Percentiles rank a stretch among this genome's conserved stretches.
Evolutionary conservation across 2,329 filamentous ascomycete genomes (phyloP).

Genomic region (Parastagonospora avenae): DNA sequence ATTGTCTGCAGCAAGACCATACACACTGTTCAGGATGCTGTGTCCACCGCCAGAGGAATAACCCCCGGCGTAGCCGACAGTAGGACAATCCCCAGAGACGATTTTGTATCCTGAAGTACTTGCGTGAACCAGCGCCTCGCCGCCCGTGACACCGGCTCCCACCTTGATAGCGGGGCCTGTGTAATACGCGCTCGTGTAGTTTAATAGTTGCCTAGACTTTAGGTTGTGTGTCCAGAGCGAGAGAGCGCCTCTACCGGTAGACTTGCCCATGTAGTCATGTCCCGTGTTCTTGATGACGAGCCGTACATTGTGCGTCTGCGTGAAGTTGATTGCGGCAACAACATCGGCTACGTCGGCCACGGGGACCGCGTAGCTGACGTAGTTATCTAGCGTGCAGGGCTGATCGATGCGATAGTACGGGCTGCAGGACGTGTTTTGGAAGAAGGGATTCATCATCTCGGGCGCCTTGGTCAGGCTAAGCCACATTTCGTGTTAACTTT

Average conservation of each 20-base stretch:
- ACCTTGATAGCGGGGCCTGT: slow-evolving; percentile 31
- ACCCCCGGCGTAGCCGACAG: slow-evolving; percentile 42
- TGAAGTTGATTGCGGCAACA: slow-evolving; percentile 1
- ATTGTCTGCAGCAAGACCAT: slow-evolving; percentile 41
- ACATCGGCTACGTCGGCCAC: slow-evolving; percentile 11
- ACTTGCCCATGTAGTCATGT: slow-evolving; percentile 26
- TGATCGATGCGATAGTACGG: background rate
- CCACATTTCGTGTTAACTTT: too few species aligned
- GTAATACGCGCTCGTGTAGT: slow-evolving; percentile 29
- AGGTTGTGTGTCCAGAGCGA: slow-evolving; percentile 39
- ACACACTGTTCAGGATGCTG: slow-evolving; percentile 13
- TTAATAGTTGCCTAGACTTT: slow-evolving; percentile 24
- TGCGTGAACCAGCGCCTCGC: slow-evolving; percentile 29
- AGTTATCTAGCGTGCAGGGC: slow-evolving; percentile 6
- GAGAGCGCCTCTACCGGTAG: slow-evolving; percentile 36
- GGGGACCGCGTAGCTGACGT: background rate
- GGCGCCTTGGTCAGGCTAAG: too few species aligned
- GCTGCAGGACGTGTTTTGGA: slow-evolving; percentile 1
- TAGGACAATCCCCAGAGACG: slow-evolving; percentile 38
- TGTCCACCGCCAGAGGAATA: slow-evolving; percentile 41
- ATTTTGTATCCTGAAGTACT: slow-evolving; percentile 22
- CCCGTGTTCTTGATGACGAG: slow-evolving; percentile 5
- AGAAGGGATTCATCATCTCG: slow-evolving; percentile 1
- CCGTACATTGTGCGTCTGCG: background rate
- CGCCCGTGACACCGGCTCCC: slow-evolving; percentile 34